Evolutionary conservation across 495 filamentous ascomycete species (phyloP).

Genomic region (Talaromyces trachyspermus): DNA sequence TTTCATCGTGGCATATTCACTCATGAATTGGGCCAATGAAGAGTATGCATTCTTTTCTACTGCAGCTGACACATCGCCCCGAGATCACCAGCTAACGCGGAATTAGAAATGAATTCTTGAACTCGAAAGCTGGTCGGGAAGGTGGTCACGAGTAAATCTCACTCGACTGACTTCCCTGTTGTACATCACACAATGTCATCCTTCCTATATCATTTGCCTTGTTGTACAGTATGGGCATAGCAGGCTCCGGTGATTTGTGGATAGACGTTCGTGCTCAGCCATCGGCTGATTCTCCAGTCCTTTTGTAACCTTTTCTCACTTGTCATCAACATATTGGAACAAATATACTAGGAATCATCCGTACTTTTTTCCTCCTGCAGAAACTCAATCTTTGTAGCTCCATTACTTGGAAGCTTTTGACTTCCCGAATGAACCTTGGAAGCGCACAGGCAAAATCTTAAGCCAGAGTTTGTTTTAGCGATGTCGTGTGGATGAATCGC

Average conservation of each 20-base stretch:
- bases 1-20: slow-evolving; percentile 62
- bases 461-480: too few species aligned
- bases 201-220: not conserved
- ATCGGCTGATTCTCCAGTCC: not conserved
- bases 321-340: not conserved
- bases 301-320: slow-evolving; percentile 1
- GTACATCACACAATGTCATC: not conserved
- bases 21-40: slow-evolving; percentile 81
- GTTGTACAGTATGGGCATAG: slow-evolving; percentile 7
- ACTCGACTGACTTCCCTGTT: not conserved
- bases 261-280: not conserved
- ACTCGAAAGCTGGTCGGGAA: slow-evolving; percentile 78
- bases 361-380: too few species aligned
- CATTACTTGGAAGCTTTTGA: too few species aligned
- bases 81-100: too few species aligned
- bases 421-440: too few species aligned
- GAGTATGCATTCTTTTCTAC: slow-evolving; percentile 41
- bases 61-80: slow-evolving; percentile 1
- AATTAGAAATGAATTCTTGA: slow-evolving; percentile 88
- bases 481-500: too few species aligned
- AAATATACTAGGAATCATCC: not conserved
- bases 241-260: not conserved
- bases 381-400: too few species aligned
- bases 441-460: too few species aligned
- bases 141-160: slow-evolving; percentile 31